Evolutionary conservation across 139 green algal species (phyloP).

Genomic region (Chlorella sp.): DNA sequence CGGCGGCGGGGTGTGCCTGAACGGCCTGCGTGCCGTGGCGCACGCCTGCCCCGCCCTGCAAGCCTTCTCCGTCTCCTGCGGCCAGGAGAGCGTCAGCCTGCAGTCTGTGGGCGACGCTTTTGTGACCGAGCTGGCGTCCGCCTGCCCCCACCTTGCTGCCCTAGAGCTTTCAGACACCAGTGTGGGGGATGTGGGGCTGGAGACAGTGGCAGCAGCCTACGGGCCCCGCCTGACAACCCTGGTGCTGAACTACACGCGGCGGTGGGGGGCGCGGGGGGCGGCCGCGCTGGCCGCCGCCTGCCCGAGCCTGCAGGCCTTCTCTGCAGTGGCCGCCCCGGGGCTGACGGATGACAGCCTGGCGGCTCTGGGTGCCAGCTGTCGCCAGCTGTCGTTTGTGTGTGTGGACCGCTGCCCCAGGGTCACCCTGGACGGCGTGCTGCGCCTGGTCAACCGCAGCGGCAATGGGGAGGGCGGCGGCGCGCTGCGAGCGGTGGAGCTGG

Average conservation of each 20-base stretch:
- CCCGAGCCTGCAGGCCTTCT: neutral
- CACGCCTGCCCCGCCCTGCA: neutral
- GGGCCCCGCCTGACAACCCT: neutral
- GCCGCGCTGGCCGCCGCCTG: neutral
- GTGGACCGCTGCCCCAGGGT: neutral
- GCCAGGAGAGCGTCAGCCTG: neutral
- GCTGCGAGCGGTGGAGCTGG: neutral
- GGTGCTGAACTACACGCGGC: neutral
- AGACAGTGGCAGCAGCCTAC: neutral
- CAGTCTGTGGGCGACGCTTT: neutral
- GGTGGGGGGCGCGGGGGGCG: neutral
- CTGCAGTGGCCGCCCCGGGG: neutral
- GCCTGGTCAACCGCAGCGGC: conserved; percentile 1
- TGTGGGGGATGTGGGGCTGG: neutral
- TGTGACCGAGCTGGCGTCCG: neutral
- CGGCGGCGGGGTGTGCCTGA: conserved; percentile 16
- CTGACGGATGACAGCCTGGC: neutral
- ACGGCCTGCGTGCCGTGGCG: neutral
- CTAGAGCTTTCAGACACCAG: neutral
- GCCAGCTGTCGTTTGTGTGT: neutral
- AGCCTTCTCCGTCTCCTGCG: neutral
- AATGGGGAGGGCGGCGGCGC: neutral
- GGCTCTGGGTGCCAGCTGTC: neutral
- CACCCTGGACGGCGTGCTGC: conserved; percentile 7
- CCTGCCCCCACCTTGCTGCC: neutral